Conservation (phyloP, 495 filamentous ascomycete genomes). For the Neurospora cerealis region DNA sequence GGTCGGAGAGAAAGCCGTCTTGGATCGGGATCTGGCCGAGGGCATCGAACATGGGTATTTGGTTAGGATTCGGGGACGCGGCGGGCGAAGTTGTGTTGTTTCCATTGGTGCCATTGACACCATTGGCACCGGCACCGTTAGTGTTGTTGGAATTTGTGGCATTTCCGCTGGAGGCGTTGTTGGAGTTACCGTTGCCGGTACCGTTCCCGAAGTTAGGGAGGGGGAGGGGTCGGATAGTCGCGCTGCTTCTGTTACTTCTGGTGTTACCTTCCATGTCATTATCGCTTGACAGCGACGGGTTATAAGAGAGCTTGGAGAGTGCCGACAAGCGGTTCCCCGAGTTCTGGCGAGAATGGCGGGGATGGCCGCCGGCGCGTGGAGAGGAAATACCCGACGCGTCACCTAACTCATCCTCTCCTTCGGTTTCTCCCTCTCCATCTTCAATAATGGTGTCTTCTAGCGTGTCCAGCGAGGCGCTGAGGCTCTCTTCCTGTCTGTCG, state of each 20-base stretch:
- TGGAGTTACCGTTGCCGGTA: slow-evolving; percentile 4
- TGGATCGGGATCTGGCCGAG: slow-evolving; percentile 13
- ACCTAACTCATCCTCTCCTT: slow-evolving; percentile 31
- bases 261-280: slow-evolving; percentile 52
- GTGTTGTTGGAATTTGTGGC: slow-evolving; percentile 2
- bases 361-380: slow-evolving; percentile 35
- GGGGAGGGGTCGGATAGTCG: slow-evolving; percentile 59
- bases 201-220: slow-evolving; percentile 18
- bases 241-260: slow-evolving; percentile 78
- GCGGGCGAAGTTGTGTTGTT: slow-evolving; percentile 4
- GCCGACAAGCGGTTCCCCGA: slow-evolving; percentile 58
- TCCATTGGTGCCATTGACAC: slow-evolving; percentile 15
- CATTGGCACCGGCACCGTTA: slow-evolving; percentile 16
- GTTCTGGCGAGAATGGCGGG: slow-evolving; percentile 51
- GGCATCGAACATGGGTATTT: not conserved
- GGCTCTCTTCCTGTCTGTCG: slow-evolving; percentile 3
- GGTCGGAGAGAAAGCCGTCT: slow-evolving; percentile 35
- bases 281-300: slow-evolving; percentile 12
- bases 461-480: slow-evolving; percentile 13
- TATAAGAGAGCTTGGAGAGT: slow-evolving; percentile 50
- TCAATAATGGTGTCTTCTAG: slow-evolving; percentile 76
- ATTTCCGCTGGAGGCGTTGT: not conserved
- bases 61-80: not conserved
- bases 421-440: slow-evolving; percentile 48
- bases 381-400: slow-evolving; percentile 29